A percentile compares a stretch with the other conserved stretches of the same genome.
phyloP scores from a whole-genome alignment of 2,329 filamentous ascomycete species.

The Hymenoscyphus occultus region DNA sequence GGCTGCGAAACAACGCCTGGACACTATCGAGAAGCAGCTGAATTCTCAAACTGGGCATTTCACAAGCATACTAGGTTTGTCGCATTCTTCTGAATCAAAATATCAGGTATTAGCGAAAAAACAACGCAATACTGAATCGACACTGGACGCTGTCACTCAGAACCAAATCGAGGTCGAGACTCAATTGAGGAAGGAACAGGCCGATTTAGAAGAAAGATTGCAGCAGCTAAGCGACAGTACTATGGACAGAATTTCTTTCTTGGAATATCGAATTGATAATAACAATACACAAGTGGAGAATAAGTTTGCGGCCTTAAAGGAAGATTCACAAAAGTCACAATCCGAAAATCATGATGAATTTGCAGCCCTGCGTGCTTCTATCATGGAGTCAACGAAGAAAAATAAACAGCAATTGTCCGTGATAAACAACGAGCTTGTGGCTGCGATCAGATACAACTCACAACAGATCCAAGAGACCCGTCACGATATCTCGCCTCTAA shows the following conservation, averaged over 20 bases:
- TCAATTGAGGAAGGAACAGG: not conserved
- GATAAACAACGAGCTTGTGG: not conserved
- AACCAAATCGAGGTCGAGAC: not conserved
- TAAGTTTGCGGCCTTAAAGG: not conserved
- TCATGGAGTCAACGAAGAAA: not conserved
- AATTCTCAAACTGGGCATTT: not conserved
- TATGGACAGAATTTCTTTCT: not conserved
- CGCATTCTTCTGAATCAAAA: not conserved
- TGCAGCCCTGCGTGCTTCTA: not conserved
- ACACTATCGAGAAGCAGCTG: not conserved
- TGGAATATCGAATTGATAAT: not conserved
- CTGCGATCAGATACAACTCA: not conserved
- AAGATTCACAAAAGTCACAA: not conserved
- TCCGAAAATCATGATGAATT: not conserved
- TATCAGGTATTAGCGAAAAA: not conserved
- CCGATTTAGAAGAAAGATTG: not conserved
- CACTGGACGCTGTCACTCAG: not conserved
- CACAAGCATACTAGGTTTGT: not conserved
- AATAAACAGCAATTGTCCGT: not conserved
- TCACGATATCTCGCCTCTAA: not conserved
- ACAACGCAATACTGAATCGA: not conserved
- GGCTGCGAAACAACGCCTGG: not conserved
- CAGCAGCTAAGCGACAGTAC: not conserved
- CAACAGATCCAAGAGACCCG: not conserved
- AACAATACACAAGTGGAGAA: not conserved